phyloP scores from a whole-genome alignment of 768 basidiomycete species.

The Rubroboletus pulcherrimus region DNA sequence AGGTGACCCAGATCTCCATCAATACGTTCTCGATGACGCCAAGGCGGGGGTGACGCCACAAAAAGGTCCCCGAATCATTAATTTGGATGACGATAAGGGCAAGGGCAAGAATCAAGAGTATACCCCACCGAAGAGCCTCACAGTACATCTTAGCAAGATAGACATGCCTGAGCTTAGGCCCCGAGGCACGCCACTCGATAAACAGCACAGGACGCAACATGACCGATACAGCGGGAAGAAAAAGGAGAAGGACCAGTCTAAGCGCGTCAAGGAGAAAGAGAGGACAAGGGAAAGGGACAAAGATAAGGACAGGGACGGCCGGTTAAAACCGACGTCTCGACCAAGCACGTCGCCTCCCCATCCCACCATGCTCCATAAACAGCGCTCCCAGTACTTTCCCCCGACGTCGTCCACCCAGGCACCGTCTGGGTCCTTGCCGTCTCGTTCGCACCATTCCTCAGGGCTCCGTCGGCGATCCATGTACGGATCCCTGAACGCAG shows the following conservation, averaged over 20 bases:
- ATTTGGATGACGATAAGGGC: slow-evolving; percentile 45
- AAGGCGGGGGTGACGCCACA: slow-evolving; percentile 27
- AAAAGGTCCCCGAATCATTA: slow-evolving; percentile 65
- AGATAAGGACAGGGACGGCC: slow-evolving; percentile 5
- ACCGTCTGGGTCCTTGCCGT: slow-evolving; percentile 12
- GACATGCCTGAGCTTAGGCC: slow-evolving; percentile 72
- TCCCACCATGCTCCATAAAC: slow-evolving; percentile 5
- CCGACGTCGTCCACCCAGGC: slow-evolving; percentile 34
- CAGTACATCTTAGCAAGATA: slow-evolving; percentile 81
- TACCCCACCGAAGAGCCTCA: slow-evolving; percentile 62
- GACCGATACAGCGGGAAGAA: slow-evolving; percentile 7
- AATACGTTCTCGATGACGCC: slow-evolving; percentile 74
- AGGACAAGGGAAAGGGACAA: slow-evolving; percentile 39
- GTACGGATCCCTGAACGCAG: slow-evolving; percentile 12
- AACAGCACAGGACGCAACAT: neutral
- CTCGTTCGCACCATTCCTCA: slow-evolving; percentile 2
- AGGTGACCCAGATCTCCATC: slow-evolving; percentile 62
- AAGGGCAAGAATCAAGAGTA: slow-evolving; percentile 52
- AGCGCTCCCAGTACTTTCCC: slow-evolving; percentile 18
- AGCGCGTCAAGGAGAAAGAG: slow-evolving; percentile 29
- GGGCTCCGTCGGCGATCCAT: slow-evolving; percentile 17
- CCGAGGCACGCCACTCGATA: neutral
- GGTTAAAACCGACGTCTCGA: neutral
- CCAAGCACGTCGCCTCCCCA: slow-evolving; percentile 12
- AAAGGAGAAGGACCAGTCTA: slow-evolving; percentile 13